A percentile compares a stretch with the other conserved stretches of the same genome.
These are phyloP conservation scores for Calonectria multiphialidica DNA, from an alignment of 2,329 filamentous ascomycete species.

Conservation along the genomic window DNA sequence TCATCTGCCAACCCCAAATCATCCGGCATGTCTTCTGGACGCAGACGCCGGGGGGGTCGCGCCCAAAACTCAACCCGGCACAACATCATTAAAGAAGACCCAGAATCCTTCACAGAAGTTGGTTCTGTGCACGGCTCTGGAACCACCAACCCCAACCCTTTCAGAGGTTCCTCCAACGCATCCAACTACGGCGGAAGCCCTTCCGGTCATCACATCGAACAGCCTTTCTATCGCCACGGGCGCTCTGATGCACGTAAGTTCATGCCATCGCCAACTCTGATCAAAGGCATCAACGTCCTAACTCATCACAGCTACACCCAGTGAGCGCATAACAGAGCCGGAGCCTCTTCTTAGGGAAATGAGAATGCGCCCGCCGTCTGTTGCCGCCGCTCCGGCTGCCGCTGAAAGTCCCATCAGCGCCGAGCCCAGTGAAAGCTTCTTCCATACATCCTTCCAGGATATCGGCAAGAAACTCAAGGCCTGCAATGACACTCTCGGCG, in stretches of 20 bases:
- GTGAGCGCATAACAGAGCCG: conserved; percentile 50
- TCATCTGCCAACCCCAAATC: background rate
- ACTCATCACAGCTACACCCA: conserved; percentile 50
- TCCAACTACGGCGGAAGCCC: conserved; percentile 37
- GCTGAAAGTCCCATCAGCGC: conserved; percentile 39
- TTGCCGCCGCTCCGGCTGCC: conserved; percentile 18
- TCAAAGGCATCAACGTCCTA: conserved; percentile 21
- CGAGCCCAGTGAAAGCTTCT: conserved; percentile 52
- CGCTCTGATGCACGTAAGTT: conserved; percentile 56
- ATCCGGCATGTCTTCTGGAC: conserved; percentile 32
- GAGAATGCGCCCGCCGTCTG: conserved; percentile 40
- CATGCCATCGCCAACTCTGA: background rate
- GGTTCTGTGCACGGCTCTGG: conserved; percentile 28
- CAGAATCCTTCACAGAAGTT: conserved; percentile 31
- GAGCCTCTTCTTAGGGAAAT: conserved; percentile 54
- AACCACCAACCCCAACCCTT: conserved; percentile 19
- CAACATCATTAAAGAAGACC: conserved; percentile 43
- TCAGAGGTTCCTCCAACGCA: conserved; percentile 27
- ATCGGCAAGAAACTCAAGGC: conserved; percentile 74
- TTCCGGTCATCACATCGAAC: conserved; percentile 28
- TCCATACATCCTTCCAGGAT: conserved; percentile 59
- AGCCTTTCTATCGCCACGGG: conserved; percentile 42
- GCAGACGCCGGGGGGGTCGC: conserved; percentile 37
- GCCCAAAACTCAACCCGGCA: conserved; percentile 8
- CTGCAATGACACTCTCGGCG: conserved; percentile 74